Base-by-base conservation (phyloP, 495 filamentous ascomycete species). In the Lepidopterella palustris region DNA sequence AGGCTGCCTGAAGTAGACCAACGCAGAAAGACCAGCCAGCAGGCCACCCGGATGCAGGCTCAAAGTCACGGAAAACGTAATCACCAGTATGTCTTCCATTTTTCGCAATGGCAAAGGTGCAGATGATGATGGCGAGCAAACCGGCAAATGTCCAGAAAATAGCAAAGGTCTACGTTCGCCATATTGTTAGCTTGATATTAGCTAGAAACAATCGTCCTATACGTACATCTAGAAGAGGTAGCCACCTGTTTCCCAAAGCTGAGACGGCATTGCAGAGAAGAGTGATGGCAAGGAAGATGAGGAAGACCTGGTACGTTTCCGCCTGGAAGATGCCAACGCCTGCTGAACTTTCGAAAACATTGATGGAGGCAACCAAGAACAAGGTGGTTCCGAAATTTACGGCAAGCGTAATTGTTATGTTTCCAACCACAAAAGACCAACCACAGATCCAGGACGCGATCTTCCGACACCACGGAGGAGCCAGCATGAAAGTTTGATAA, bases 331-430 rank as follows among this genome's bases (percentile, higher is more conserved):
- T 64, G 26, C 60, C 64, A 23, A 61, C 65, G 18, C 65, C 67
- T 15, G 57, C 47, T 18, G 25, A 56, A 15, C n/a, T 65, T 58
- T 79, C 73, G 45, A 82, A 82, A 42, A 82, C 75, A 42, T 81
- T 81, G 67, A 82, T 70, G 64, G 78, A 81, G 21, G 72, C 76
- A 45, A 78, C 71, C 27, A 80, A 70, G 58, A 82, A 82, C 39
- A 80, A 66, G 3, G 80, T 76, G 47, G 80, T 83, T 69, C 83
- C 85, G 59, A 88, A 88, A 62, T 87, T 84, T 28, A 87, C 84
- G 5, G 83, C 80, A 40, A 87, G 73, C 0, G 84, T 88, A 54
- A 87, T 86, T 27, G 84, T 87, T 71, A 85, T 84, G 65, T 87
- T 87, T 25, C 84, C 85, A 23, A 87, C 79, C 6, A 85, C 76